Evolutionary conservation across 2,329 filamentous ascomycete genomes (phyloP).

Genomic region (Diaporthe sp.): DNA sequence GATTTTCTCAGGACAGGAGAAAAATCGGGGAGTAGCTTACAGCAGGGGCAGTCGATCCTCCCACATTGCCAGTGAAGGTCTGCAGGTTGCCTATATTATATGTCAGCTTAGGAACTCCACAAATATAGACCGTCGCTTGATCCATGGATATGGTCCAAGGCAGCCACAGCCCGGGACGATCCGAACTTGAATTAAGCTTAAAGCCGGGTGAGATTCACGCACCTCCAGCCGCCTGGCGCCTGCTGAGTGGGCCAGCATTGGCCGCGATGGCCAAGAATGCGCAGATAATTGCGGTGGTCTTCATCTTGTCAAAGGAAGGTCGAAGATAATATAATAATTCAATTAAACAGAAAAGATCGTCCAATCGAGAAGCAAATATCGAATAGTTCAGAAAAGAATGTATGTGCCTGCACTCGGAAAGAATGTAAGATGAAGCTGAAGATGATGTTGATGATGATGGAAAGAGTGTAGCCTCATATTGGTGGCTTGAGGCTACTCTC

Average conservation of each 20-base stretch:
- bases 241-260: slow-evolving; percentile 17
- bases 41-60: slow-evolving; percentile 25
- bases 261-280: slow-evolving; percentile 19
- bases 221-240: slow-evolving; percentile 19
- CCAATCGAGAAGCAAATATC: neutral
- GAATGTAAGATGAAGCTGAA: slow-evolving; percentile 17
- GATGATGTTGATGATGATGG: slow-evolving; percentile 1
- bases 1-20: neutral
- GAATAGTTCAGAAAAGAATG: slow-evolving; percentile 17
- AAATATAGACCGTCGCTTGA: neutral
- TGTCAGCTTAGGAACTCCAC: neutral
- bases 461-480: neutral
- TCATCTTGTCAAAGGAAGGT: slow-evolving; percentile 30
- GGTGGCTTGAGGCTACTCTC: neutral
- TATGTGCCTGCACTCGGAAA: slow-evolving; percentile 27
- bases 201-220: neutral
- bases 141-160: neutral
- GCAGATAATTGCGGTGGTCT: neutral
- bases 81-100: slow-evolving; percentile 15
- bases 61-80: slow-evolving; percentile 30
- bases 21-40: neutral
- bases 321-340: neutral
- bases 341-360: slow-evolving; percentile 23
- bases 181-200: neutral
- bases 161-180: neutral